These are phyloP conservation scores for Metschnikowia dekortorum DNA, from an alignment of 805 yeast species.

Conservation along the genomic window DNA sequence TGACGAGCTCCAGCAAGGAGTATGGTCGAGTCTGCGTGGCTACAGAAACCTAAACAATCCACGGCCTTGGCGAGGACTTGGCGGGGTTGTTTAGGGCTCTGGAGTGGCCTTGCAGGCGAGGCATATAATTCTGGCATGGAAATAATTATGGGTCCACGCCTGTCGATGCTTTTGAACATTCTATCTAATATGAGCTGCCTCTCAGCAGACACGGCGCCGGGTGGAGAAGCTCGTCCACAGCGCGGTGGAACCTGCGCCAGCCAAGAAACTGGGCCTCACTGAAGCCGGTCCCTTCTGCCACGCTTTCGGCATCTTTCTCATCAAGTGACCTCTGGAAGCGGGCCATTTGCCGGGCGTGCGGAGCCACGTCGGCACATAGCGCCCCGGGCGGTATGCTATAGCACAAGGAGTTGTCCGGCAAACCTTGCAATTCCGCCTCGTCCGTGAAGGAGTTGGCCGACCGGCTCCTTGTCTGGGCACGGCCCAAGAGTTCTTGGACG, in stretches of 20 bases:
- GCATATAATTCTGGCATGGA: neutral
- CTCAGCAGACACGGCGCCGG: constrained; percentile 5
- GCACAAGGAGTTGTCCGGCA: constrained; percentile 33
- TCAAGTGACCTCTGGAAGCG: constrained; percentile 27
- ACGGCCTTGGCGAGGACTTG: too few relatives aligned
- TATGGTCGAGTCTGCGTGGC: too few relatives aligned
- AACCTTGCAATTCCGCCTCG: constrained; percentile 22
- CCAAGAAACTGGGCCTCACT: constrained; percentile 26
- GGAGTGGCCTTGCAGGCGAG: neutral
- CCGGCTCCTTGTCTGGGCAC: constrained; percentile 19
- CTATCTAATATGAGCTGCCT: too few relatives aligned
- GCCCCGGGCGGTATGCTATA: constrained; percentile 22
- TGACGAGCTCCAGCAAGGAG: constrained; percentile 10
- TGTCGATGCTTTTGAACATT: neutral
- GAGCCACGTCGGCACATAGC: constrained; percentile 30
- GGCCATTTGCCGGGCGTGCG: constrained; percentile 31
- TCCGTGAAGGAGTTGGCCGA: constrained; percentile 8
- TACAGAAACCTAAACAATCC: too few relatives aligned
- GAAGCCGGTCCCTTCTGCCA: constrained; percentile 6
- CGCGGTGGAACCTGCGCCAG: constrained; percentile 34
- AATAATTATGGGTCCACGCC: too few relatives aligned
- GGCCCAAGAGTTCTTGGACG: constrained; percentile 21
- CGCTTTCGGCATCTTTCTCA: constrained; percentile 17
- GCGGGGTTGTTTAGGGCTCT: too few relatives aligned
- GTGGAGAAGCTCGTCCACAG: constrained; percentile 12